These are phyloP conservation scores for Aphanomyces invadans DNA, from an alignment of 352 stramenopile genomes.

Conservation along the genomic window DNA sequence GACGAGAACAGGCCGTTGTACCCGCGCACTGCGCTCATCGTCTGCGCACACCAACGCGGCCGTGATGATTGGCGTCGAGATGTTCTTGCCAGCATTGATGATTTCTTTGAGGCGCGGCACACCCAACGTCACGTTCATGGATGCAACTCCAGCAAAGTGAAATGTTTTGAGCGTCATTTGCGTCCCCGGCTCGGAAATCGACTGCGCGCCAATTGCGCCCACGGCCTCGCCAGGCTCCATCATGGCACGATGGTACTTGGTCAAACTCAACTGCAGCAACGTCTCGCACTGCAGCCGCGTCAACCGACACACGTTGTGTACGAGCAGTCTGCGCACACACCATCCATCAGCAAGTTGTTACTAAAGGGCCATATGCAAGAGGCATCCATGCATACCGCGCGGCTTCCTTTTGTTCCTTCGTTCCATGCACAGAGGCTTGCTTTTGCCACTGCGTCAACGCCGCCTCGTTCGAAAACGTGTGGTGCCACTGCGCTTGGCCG, in stretches of 20 bases:
- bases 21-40: constrained; percentile 92
- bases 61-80: constrained; percentile 99
- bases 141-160: constrained; percentile 98
- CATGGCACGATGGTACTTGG: constrained; percentile 80
- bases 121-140: constrained; percentile 99
- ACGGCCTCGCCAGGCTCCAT: constrained; percentile 96
- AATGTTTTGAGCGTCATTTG: constrained; percentile 99
- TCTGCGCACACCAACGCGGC: constrained; percentile 93
- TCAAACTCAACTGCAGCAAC: constrained; percentile 64
- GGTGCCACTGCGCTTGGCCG: constrained; percentile 8
- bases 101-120: constrained; percentile 98
- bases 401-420: constrained; percentile 56
- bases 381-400: too few species aligned
- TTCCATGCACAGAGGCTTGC: constrained; percentile 41
- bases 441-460: constrained; percentile 40
- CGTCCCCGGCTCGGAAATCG: constrained; percentile 93
- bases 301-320: constrained; percentile 89
- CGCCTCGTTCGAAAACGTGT: background rate
- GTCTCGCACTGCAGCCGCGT: constrained; percentile 72
- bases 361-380: too few species aligned
- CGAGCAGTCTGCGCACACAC: constrained; percentile 35
- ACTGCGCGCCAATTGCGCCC: constrained; percentile 95
- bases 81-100: constrained; percentile 95
- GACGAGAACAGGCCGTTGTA: too few species aligned
- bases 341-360: too few species aligned